Evolutionary conservation across 108 stramenopile species (phyloP), one percentile per base, ranked within the genome.

Genomic region (Stephanodiscus triporus): DNA sequence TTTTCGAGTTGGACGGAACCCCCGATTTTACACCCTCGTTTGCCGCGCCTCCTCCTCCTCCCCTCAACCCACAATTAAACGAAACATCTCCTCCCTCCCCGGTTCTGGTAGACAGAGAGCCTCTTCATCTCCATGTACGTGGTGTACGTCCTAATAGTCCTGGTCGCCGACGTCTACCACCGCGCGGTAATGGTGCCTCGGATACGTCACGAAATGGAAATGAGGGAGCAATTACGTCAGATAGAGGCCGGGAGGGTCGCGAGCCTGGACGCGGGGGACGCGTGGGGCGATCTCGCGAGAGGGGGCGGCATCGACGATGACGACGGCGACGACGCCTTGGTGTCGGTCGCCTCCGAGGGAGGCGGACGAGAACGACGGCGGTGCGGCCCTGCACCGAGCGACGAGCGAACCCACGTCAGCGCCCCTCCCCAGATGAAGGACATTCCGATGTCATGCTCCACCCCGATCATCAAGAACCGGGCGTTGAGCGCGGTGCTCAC

Each of bases 141-240:
- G 5, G 19, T 72, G 16, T 96, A 93, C 78, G 93, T 94, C 17
- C 23, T 74, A 2, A 68, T 93, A 50, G 95, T 96, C 2, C 62
- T 96, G 43, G 79, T 85, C 16, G 95, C 95, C 20, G 95, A 96
- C 66, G 55, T 94, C 17, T 96, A 93, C 60, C 95, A 96, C 67
- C 86, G 95, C 17, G 80, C 87, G 30, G 89, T 96, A 10, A 89
- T 92, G 47, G 45, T 96, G 24, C 92, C 92, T 13, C 84, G 95
- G 53, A 55, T 88, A 30, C 45, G 49, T 42, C 53, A 53, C 14
- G 59, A 69, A 55, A 65, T 63, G 9, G 67, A 81, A 50, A 81
- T 69, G 48, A 13, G 47, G 11, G 85, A 87, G 72, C 68, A 64
- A 22, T 59, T 72, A 36, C 76, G 86, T 8, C 85, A 87, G 69